A percentile compares a stretch with the other conserved stretches of the same genome.
These are phyloP conservation scores for Diplodia seriata DNA, from an alignment of 2,329 filamentous ascomycete genomes.

Conservation along the genomic window DNA sequence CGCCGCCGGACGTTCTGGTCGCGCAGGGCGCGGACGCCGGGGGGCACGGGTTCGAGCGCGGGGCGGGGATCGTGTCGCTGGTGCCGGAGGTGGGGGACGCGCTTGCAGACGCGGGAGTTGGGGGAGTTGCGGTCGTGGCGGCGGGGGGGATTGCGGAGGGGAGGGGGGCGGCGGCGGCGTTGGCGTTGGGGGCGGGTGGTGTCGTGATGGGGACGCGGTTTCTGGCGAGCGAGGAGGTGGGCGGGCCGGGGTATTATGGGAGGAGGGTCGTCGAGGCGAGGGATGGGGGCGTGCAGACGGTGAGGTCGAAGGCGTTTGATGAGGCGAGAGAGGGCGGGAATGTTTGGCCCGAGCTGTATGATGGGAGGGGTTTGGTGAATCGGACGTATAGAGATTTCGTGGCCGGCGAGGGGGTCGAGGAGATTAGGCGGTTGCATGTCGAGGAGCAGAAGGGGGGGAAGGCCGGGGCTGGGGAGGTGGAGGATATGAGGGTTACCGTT, in stretches of 20 bases:
- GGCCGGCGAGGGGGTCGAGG: constrained; percentile 49
- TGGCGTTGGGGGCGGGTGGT: constrained; percentile 61
- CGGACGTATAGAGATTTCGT: constrained; percentile 54
- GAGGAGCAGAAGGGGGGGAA: constrained; percentile 54
- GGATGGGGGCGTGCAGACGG: neutral
- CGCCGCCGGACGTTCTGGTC: constrained; percentile 64
- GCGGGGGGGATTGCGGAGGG: constrained; percentile 62
- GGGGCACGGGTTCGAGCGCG: constrained; percentile 43
- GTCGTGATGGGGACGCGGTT: constrained; percentile 68
- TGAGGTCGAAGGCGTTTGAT: neutral
- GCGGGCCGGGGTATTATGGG: neutral
- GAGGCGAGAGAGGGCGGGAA: neutral
- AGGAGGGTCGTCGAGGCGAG: neutral
- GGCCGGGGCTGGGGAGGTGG: constrained; percentile 57
- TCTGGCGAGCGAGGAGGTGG: neutral
- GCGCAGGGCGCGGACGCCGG: constrained; percentile 65
- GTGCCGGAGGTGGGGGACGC: constrained; percentile 63
- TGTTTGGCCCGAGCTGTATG: neutral
- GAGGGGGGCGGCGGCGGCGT: constrained; percentile 61
- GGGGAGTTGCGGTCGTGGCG: constrained; percentile 61
- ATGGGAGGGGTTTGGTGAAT: neutral
- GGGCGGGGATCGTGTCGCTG: constrained; percentile 62
- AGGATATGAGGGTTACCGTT: constrained; percentile 55
- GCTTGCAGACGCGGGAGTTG: too few species aligned
- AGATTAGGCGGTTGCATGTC: constrained; percentile 54